Evolutionary conservation across 2,329 filamentous ascomycete species (phyloP).

Genomic region (Colletotrichum caudatum): DNA sequence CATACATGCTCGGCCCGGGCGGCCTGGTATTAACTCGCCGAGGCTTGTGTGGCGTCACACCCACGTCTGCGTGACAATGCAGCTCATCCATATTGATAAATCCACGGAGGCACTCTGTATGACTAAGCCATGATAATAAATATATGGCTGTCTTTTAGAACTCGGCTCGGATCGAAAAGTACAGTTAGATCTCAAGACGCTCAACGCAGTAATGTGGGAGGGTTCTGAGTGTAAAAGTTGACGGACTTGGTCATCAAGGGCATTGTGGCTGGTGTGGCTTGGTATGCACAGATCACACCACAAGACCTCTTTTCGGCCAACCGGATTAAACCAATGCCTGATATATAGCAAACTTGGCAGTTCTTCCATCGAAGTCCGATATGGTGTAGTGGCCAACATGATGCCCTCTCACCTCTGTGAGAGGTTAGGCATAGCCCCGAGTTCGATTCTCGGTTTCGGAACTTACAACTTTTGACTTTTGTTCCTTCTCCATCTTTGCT

Average conservation of each 20-base stretch:
- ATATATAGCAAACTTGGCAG: no score
- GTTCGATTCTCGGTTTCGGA: conserved; percentile 39
- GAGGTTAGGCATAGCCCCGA: conserved; percentile 34
- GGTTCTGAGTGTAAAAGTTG: no score
- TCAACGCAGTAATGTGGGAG: no score
- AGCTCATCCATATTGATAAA: background rate
- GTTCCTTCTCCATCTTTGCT: background rate
- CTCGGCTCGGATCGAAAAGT: background rate
- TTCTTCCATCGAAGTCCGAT: conserved; percentile 6
- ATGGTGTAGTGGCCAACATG: conserved; percentile 40
- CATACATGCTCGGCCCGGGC: background rate
- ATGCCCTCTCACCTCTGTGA: conserved; percentile 25
- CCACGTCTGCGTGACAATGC: background rate
- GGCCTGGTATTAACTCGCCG: background rate
- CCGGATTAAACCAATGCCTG: no score
- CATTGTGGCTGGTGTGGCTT: no score
- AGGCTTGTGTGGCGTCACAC: background rate
- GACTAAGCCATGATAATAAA: background rate
- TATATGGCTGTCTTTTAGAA: background rate
- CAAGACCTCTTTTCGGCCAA: no score
- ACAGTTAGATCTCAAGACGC: background rate
- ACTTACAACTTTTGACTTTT: background rate
- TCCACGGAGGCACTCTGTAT: background rate
- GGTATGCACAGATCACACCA: no score
- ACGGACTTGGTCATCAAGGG: accelerated